A percentile compares a stretch with the other conserved stretches of the same genome.
Evolutionary conservation across 2,329 filamentous ascomycete species (phyloP).

Genomic region (Apiospora sp.): DNA sequence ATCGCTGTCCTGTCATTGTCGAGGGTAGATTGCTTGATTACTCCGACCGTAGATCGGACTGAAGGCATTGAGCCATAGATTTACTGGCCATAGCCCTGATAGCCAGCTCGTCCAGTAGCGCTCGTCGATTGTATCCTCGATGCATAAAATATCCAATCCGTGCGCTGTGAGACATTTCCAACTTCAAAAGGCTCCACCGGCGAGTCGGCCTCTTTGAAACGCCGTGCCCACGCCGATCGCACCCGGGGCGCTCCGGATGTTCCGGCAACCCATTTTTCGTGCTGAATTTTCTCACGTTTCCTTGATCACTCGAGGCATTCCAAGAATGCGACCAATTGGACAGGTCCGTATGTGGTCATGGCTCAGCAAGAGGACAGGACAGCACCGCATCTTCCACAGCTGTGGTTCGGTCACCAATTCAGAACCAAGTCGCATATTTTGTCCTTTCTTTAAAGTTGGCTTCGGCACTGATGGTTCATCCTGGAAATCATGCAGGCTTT

Average conservation of each 20-base stretch:
- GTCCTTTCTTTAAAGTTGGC: not conserved
- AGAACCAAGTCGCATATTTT: not conserved
- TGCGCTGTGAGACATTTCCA: constrained; percentile 21
- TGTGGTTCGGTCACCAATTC: not conserved
- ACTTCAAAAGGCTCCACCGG: constrained; percentile 2
- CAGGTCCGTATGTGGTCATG: not conserved
- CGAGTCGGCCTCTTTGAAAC: constrained; percentile 15
- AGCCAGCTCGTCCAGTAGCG: not conserved
- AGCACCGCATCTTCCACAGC: not conserved
- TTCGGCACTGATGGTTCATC: constrained; percentile 16
- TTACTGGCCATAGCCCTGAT: not conserved
- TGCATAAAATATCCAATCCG: constrained; percentile 13
- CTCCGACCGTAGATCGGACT: constrained; percentile 3
- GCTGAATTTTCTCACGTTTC: constrained; percentile 1
- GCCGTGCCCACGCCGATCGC: constrained; percentile 18
- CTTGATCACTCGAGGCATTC: not conserved
- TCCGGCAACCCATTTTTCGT: constrained; percentile 9
- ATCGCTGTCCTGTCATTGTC: not conserved
- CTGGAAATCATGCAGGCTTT: constrained; percentile 13
- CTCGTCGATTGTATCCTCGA: not conserved
- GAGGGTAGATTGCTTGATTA: not conserved
- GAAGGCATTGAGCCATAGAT: constrained; percentile 12
- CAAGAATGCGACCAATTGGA: not conserved
- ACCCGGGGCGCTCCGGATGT: constrained; percentile 13
- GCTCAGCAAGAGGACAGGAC: constrained; percentile 4